Percentiles rank a stretch among this genome's conserved stretches.
These are phyloP conservation scores for Aspergillus calidoustus DNA, from an alignment of 2,329 filamentous ascomycete species.

Conservation along the genomic window DNA sequence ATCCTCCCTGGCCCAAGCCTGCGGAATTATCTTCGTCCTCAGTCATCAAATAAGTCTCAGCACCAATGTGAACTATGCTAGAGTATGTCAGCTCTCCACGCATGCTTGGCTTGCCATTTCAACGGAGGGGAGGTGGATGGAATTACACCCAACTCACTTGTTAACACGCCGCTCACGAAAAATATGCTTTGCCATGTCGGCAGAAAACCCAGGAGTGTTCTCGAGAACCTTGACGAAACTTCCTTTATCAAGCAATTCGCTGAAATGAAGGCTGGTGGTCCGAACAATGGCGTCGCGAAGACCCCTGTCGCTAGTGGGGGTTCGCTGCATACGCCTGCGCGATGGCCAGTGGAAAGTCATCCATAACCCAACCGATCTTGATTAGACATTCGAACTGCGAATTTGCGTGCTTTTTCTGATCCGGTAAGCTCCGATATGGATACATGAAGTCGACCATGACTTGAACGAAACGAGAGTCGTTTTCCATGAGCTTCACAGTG, in stretches of 20 bases:
- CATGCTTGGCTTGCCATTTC: not conserved
- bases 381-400: not conserved
- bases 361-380: constrained; percentile 1
- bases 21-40: not conserved
- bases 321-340: not conserved
- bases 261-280: not conserved
- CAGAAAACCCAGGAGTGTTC: not conserved
- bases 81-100: not conserved
- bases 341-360: not conserved
- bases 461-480: not conserved
- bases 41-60: not conserved
- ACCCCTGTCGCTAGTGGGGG: not conserved
- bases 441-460: constrained; percentile 10
- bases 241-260: not conserved
- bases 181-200: not conserved
- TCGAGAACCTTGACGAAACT: not conserved
- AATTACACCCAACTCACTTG: not conserved
- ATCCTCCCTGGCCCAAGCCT: not conserved
- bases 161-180: not conserved
- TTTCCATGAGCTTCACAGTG: not conserved
- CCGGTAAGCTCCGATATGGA: constrained; percentile 6
- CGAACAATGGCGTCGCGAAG: constrained; percentile 5
- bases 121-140: not conserved
- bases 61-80: not conserved
- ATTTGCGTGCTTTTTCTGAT: not conserved